phyloP scores from a whole-genome alignment of 2,329 filamentous ascomycete genomes.

The Amesomyces nigricolor region DNA sequence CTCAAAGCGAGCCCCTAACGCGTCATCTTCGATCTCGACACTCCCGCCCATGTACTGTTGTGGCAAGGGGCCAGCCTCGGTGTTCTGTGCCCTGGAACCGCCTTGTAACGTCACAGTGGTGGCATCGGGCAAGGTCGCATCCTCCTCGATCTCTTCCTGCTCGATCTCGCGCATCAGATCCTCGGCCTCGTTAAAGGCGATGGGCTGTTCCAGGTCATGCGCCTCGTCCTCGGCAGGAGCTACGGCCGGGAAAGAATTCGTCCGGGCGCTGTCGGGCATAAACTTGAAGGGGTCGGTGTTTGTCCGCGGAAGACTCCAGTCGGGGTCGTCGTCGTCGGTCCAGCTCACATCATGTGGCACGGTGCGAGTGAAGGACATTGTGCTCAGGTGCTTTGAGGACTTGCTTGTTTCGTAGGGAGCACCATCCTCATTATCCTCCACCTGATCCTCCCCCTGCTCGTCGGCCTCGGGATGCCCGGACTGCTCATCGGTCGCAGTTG shows the following conservation, averaged over 20 bases:
- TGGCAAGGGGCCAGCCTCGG: constrained; percentile 23
- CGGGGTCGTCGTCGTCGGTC: constrained; percentile 52
- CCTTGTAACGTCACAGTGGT: constrained; percentile 13
- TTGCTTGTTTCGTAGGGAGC: constrained; percentile 24
- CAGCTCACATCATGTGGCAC: constrained; percentile 58
- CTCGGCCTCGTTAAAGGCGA: constrained; percentile 47
- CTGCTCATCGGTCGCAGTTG: constrained; percentile 2
- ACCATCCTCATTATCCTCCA: neutral
- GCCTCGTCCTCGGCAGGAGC: constrained; percentile 36
- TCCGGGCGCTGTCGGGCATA: constrained; percentile 52
- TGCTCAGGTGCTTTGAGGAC: constrained; percentile 51
- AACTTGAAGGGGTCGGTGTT: constrained; percentile 55
- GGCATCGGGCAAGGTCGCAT: constrained; percentile 30
- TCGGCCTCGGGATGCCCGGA: neutral
- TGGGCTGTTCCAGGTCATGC: constrained; percentile 34
- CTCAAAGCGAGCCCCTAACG: constrained; percentile 57
- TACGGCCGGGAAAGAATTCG: constrained; percentile 59
- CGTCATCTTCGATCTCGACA: constrained; percentile 37
- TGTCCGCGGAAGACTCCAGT: constrained; percentile 49
- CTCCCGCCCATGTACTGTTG: constrained; percentile 41
- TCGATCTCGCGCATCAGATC: constrained; percentile 51
- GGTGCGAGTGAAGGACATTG: constrained; percentile 58
- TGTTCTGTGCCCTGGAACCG: constrained; percentile 18
- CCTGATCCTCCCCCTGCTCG: constrained; percentile 4
- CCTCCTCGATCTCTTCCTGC: constrained; percentile 40